These are phyloP conservation scores for Naegleria gruberi DNA, from an alignment of 208 protist genomes.

Conservation along the genomic window DNA sequence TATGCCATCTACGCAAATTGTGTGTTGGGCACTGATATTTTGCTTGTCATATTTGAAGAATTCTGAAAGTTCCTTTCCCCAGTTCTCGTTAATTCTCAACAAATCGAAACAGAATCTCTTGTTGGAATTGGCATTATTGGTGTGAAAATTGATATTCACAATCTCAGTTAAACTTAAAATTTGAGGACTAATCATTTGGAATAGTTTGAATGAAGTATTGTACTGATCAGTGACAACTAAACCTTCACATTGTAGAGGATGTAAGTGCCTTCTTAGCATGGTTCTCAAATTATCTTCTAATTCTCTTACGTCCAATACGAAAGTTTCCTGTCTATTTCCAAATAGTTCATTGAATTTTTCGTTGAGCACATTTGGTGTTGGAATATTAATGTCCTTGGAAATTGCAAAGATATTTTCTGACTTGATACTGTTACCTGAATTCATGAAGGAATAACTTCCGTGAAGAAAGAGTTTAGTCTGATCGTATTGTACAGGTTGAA, in stretches of 20 bases:
- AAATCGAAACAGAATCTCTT: not conserved
- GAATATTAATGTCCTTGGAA: not conserved
- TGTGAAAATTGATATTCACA: not conserved
- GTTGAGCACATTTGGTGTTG: not conserved
- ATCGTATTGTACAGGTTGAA: not conserved
- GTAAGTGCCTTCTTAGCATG: not conserved
- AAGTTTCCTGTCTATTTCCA: not conserved
- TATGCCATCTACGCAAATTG: not conserved
- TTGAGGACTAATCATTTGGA: not conserved
- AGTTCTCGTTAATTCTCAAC: not conserved
- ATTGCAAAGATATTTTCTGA: not conserved
- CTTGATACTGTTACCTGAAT: not conserved
- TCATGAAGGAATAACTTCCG: not conserved
- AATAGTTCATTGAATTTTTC: not conserved
- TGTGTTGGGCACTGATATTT: not conserved
- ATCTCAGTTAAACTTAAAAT: not conserved
- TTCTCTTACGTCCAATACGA: not conserved
- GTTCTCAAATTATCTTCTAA: not conserved
- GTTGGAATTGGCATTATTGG: not conserved
- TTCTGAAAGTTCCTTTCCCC: not conserved
- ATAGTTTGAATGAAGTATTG: not conserved
- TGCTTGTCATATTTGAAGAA: not conserved
- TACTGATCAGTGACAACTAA: not conserved
- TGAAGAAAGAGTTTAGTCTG: not conserved
- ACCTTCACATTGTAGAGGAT: not conserved